These are phyloP conservation scores for Salix koriyanagi DNA, from an alignment of 345 rosid genomes.

Conservation along the genomic window DNA sequence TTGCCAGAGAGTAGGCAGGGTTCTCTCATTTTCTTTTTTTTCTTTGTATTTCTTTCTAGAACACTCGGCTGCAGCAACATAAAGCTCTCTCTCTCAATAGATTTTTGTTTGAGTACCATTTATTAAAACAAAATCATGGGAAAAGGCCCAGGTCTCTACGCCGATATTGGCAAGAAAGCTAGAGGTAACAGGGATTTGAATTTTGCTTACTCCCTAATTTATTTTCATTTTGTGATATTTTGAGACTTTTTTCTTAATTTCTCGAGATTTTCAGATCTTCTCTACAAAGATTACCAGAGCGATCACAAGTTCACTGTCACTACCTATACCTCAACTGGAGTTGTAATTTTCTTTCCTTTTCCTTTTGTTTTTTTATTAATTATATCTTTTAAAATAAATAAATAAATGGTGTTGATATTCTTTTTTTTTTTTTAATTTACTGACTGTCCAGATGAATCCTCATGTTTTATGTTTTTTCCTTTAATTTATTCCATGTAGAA, in stretches of 20 bases:
- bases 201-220: neutral
- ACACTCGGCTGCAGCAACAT: neutral
- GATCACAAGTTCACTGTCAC: constrained; percentile 91
- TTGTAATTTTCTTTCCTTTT: constrained; percentile 47
- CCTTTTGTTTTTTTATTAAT: neutral
- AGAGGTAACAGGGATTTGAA: constrained; percentile 43
- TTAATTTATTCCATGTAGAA: too few relatives aligned
- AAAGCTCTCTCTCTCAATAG: neutral
- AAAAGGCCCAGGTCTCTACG: constrained; percentile 93
- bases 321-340: constrained; percentile 66
- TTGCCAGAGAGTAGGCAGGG: neutral
- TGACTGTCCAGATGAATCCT: neutral
- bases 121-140: constrained; percentile 49
- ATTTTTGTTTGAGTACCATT: constrained; percentile 1
- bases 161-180: constrained; percentile 91
- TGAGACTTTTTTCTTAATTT: neutral
- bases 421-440: too few relatives aligned
- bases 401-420: neutral
- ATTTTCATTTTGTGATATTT: neutral
- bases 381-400: neutral
- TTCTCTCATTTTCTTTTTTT: constrained; percentile 1
- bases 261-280: constrained; percentile 53
- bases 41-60: neutral
- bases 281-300: constrained; percentile 78
- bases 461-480: too few relatives aligned